Base-by-base conservation (phyloP, 345 rosid genomes). In the Kandelia obovata region DNA sequence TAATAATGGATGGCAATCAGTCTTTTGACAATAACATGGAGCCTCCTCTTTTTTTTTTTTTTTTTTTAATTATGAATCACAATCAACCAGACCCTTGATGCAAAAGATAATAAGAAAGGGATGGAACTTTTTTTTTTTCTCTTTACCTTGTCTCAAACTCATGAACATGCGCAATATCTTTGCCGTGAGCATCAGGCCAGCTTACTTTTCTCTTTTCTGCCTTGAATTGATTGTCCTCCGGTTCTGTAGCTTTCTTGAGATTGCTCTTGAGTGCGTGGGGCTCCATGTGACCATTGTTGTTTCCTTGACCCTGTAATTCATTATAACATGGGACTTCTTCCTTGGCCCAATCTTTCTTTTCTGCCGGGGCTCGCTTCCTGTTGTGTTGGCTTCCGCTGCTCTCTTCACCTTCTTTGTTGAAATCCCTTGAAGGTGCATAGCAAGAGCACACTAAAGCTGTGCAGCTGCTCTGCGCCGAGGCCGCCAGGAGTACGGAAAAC, bases 171-270 rank as follows among this genome's bases (percentile, higher is more conserved):
- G 90, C 90, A 76, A 88, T 88, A 78, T 90, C 96, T 70, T 77
- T 80, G 60, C 96, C 96, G 25, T 83, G 84, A 53, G 87, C 90
- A 81, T 90, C 94, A 32, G 89, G 83, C 96, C 96, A 90, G 64
- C 78, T 87, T 7, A 90, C 96, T 82, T 84, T 88, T 82, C 86
- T 88, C 78, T 65, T 79, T 63, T 83, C 84, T 46, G 56, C 17
- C n/a, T 66, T 72, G 37, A 37, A 71, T 53, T 71, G 85, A 1
- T 53, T 47, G 49, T 46, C 37, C 32, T 63, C 76, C 27, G 46
- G 23, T 13, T 39, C 60, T 1, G 80, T 57, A 15, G 67, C 68
- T 61, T 72, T 82, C 88, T 82, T 86, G 62, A 87, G 87, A 75
- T 73, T 88, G 67, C 91, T 90, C 86, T 81, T 90, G 76, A 82